Base-by-base conservation (phyloP, 805 yeast species). In the Kazachstania psychrophila region DNA sequence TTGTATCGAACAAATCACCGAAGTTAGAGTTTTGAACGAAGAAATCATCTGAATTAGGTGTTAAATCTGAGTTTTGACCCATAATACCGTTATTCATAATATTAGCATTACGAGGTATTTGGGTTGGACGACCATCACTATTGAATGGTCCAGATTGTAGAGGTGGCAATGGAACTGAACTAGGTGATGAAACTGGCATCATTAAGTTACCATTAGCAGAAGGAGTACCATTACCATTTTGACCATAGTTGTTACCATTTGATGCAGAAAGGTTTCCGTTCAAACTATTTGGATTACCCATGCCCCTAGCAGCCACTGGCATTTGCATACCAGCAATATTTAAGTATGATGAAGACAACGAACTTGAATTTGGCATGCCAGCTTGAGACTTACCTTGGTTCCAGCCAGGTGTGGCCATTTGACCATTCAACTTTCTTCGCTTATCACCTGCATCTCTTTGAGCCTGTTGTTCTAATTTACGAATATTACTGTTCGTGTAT, bases 41-140 rank as follows among this genome's bases (percentile, higher is more conserved):
- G 38, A 58, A 58, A 37, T 58, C 63, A 31, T 58, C 62, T 29
- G 56, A 57, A 24, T 54, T 58, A n/a, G 60, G 62, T 49, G 52
- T 15, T 24, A 20, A 24, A 2, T 16, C 20, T n/a, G 33, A 30
- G 12, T 30, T 30, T 6, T n/a, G n/a, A n/a, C 11, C 15, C 11
- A 30, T 13, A 30, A 2, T 14, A 4, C 17, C 24, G 13, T 30
- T 30, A 14, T 30, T 30, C 13, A 30, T 16, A 12, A 17, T 24
- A 20, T 7, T 20, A 33, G 12, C 29, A 26, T 22, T 15, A 13
- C n/a, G 9, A 16, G 17, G 19, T 5, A 23, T 11, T 22, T n/a
- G n/a, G n/a, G n/a, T n/a, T n/a, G n/a, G n/a, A n/a, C n/a, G n/a
- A n/a, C n/a, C n/a, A n/a, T n/a, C n/a, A n/a, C n/a, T n/a, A n/a